phyloP scores from a whole-genome alignment of 257 asterid genomes.

The Cordia subcordata region DNA sequence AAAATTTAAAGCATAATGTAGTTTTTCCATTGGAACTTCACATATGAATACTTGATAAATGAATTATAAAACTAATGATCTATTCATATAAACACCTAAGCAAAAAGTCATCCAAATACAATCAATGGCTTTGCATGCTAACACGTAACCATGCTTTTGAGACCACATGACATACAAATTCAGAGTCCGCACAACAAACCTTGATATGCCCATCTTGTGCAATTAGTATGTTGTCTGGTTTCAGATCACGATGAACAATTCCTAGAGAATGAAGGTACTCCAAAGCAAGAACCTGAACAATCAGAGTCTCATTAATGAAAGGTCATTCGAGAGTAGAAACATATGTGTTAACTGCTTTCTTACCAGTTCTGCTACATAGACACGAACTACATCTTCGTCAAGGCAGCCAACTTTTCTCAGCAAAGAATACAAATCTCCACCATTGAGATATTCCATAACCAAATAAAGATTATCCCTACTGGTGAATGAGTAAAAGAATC shows the following conservation, averaged over 20 bases:
- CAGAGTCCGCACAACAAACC: constrained; percentile 33
- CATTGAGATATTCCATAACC: constrained; percentile 97
- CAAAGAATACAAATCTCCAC: constrained; percentile 91
- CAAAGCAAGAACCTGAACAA: constrained; percentile 85
- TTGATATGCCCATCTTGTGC: constrained; percentile 97
- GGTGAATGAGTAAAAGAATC: constrained; percentile 90
- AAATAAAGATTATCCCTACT: constrained; percentile 84
- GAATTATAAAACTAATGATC: too few species aligned
- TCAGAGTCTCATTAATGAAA: constrained; percentile 21
- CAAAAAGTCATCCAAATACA: background rate
- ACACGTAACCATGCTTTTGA: background rate
- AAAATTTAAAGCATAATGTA: too few species aligned
- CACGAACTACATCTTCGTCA: constrained; percentile 79
- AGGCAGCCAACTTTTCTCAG: constrained; percentile 78
- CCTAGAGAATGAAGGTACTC: constrained; percentile 96
- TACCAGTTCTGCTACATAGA: constrained; percentile 91
- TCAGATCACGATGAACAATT: constrained; percentile 93
- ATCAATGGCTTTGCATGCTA: background rate
- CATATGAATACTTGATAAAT: too few species aligned
- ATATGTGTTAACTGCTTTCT: constrained; percentile 12
- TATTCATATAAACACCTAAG: background rate
- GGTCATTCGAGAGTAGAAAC: constrained; percentile 10
- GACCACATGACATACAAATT: background rate
- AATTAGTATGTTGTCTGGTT: constrained; percentile 90
- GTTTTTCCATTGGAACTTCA: too few species aligned